A percentile compares a stretch with the other conserved stretches of the same genome.
These are phyloP conservation scores for Novakomyces olei DNA, from an alignment of 805 yeast genomes.

Conservation along the genomic window DNA sequence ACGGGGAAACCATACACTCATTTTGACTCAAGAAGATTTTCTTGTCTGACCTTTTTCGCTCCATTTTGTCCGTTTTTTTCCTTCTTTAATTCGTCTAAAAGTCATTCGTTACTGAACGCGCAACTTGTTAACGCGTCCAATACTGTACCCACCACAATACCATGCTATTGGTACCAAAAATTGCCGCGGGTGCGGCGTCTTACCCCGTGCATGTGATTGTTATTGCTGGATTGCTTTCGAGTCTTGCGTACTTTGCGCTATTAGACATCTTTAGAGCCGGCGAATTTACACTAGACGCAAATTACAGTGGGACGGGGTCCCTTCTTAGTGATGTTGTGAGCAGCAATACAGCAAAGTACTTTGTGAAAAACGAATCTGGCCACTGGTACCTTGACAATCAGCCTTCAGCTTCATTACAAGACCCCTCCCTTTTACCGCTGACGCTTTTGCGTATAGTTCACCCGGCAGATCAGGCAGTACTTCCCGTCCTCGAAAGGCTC, in stretches of 20 bases:
- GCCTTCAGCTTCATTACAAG: slow-evolving; percentile 1
- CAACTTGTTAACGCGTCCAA: background rate
- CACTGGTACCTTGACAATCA: slow-evolving; percentile 7
- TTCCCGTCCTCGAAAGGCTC: no score
- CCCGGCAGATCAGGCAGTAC: no score
- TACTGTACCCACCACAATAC: background rate
- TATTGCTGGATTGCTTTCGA: slow-evolving; percentile 46
- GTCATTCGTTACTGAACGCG: background rate
- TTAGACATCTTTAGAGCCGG: slow-evolving; percentile 22
- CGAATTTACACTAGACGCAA: slow-evolving; percentile 25
- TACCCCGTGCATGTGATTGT: slow-evolving; percentile 76
- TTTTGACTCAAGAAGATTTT: no score
- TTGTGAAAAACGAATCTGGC: slow-evolving; percentile 18
- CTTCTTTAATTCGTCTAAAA: background rate
- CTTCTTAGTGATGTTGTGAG: background rate
- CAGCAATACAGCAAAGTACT: background rate
- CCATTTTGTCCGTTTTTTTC: background rate
- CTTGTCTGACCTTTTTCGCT: background rate
- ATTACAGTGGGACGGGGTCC: background rate
- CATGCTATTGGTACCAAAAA: background rate
- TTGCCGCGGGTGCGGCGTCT: slow-evolving; percentile 37
- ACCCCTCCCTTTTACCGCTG: no score
- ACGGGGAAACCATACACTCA: no score
- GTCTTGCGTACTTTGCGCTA: slow-evolving; percentile 52
- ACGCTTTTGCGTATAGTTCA: no score